phyloP scores from a whole-genome alignment of 768 basidiomycete species.

The Harrya chromipes region DNA sequence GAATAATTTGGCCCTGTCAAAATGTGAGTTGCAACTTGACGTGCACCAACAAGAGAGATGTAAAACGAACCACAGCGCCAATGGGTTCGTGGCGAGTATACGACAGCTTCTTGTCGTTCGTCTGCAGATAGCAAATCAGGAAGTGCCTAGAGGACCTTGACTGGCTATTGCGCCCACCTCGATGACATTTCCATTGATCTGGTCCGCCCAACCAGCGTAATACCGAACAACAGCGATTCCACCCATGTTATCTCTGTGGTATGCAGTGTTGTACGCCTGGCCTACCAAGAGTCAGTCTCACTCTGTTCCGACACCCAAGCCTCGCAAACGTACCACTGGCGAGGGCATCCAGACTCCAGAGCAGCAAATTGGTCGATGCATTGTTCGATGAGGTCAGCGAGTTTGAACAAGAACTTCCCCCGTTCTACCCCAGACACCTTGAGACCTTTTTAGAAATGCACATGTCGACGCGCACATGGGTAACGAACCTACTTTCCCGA shows the following conservation, averaged over 20 bases:
- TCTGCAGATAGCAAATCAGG: conserved; percentile 17
- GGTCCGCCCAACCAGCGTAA: conserved; percentile 93
- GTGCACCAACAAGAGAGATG: too few relatives aligned
- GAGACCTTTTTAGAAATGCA: too few relatives aligned
- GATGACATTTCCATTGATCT: conserved; percentile 71
- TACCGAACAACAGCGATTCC: conserved; percentile 50
- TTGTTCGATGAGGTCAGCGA: conserved; percentile 62
- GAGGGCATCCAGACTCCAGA: conserved; percentile 66
- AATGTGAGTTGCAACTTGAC: too few relatives aligned
- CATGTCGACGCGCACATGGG: too few relatives aligned
- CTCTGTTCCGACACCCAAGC: background rate
- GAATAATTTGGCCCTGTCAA: conserved; percentile 49
- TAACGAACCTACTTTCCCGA: too few relatives aligned
- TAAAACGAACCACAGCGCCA: conserved; percentile 8
- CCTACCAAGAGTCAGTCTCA: conserved; percentile 30
- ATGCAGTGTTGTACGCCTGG: conserved; percentile 52
- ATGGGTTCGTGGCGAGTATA: conserved; percentile 23
- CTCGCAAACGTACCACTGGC: conserved; percentile 50
- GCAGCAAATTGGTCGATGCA: conserved; percentile 66
- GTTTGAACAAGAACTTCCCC: conserved; percentile 53
- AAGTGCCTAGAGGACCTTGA: background rate
- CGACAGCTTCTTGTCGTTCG: conserved; percentile 17
- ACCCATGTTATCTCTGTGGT: conserved; percentile 43
- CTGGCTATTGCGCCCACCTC: conserved; percentile 34
- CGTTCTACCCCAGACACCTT: conserved; percentile 54